Evolutionary conservation across 2,329 filamentous ascomycete species (phyloP), one percentile per base, ranked within the genome.

Genomic region (Chlorencoelia australis): DNA sequence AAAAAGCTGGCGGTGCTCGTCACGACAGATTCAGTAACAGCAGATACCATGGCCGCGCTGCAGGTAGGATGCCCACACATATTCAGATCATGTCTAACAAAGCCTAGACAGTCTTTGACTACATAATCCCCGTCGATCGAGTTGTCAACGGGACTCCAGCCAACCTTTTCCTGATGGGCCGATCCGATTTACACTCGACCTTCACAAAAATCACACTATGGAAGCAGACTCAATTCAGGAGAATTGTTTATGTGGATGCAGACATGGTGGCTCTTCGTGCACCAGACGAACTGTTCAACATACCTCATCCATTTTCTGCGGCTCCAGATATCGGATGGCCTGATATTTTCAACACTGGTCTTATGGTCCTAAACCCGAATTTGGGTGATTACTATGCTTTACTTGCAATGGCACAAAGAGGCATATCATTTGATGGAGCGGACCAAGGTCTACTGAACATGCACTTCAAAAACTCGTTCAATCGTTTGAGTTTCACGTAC

Each of bases 281-380:
- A 21, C 84, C 89, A 3, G 89, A 98, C 53, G 91, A 98, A 69
- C 76, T 98, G 37, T 93, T 98, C 55, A 71, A 79, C 39, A 57
- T 78, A 16, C 53, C 64, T 4, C 63, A 74, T 31, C 55, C 67
- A 36, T 79, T 80, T 55, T 71, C 75, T 26, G 77, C 91, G 2
- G 87, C 84, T 8, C 88, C 91, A 20, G 91, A 98, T 60, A 87
- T 96, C 52, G 91, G 91, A 49, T 98, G 91, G 91, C 91, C 91
- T 21, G 91, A 98, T 63, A 74, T 88, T 43, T 96, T 96, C 75
- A 98, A 98, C 63, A 87, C 83, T n/a, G 91, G 91, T 53, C 77
- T 98, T 50, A 93, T 98, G 86, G 86, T 87, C 22, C 62, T 98
- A 41, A 80, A 71, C 11, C 91, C 91, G 21, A 82, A 89, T 60